Base-by-base conservation (phyloP, 306 rosid genomes). In the Sechiopsis laciniata region DNA sequence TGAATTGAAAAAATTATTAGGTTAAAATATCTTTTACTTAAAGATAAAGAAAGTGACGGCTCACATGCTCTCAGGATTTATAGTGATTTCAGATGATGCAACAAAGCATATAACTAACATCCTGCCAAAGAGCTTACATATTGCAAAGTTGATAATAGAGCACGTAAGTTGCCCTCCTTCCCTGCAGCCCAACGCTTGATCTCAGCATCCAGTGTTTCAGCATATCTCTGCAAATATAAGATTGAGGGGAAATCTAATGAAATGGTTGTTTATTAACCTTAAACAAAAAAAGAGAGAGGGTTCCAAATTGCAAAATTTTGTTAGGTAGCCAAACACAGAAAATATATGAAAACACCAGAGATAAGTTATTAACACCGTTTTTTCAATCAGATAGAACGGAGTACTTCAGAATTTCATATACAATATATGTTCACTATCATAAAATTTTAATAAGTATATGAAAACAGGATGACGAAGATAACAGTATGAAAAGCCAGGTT, bases 121-220 rank as follows among this genome's bases (percentile, higher is more conserved):
- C 52, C 58, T 6, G 45, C 60, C 40, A 15, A 79, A 63, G 55
- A 70, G 79, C 95, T 40, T 95, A 95, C 99, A 82, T 95, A 95
- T 89, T 94, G 99, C 84, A 94, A 59, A 55, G 97, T 91, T 16
- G 99, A 94, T 55, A 94, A 87, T 79, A 94, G 80, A 80, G 99
- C 96, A 52, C 99, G 99, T 86, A 94, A 78, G 78, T 94, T 94
- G 53, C 96, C 99, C 74, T 94, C 99, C 82, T 94, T 94, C 62
- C 99, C 99, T 53, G 95, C 89, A 82, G 97, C 85, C 99, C 99
- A 94, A 56, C 99, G 99, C 88, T 88, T 94, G 82, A 94, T 88
- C 84, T 94, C 99, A 72, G 79, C 80, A 83, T 94, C 99, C 71
- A 94, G 81, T 17, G 97, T 87, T 81, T 94, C 97, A 8, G 82